Percentiles rank a stretch among this genome's conserved stretches.
These are phyloP conservation scores for Trichoderma erinaceum DNA, from an alignment of 495 filamentous ascomycete species.

Conservation along the genomic window DNA sequence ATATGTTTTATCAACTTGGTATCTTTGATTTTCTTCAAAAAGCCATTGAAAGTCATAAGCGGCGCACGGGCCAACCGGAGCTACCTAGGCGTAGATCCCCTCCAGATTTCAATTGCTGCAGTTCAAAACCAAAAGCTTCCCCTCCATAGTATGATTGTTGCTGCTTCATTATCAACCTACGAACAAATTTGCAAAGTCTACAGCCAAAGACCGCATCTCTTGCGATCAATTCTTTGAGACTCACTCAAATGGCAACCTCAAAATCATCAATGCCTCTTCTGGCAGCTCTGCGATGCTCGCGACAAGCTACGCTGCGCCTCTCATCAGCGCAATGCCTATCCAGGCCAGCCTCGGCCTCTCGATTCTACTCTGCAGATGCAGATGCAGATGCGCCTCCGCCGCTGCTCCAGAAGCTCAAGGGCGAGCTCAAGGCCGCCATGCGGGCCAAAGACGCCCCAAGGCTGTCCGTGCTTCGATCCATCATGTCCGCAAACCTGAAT, in stretches of 20 bases:
- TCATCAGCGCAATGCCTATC: background rate
- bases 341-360: slow-evolving; percentile 13
- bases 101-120: too few species aligned
- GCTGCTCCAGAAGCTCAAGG: slow-evolving; percentile 41
- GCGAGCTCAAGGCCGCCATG: slow-evolving; percentile 57
- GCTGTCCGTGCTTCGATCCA: slow-evolving; percentile 47
- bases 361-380: slow-evolving; percentile 29
- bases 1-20: too few species aligned
- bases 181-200: background rate
- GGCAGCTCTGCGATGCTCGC: background rate
- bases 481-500: slow-evolving; percentile 49
- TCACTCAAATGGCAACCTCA: background rate
- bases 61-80: too few species aligned
- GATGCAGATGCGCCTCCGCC: slow-evolving; percentile 26
- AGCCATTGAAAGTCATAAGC: too few species aligned
- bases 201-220: background rate
- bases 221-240: too few species aligned
- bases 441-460: slow-evolving; percentile 49
- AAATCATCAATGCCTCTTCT: background rate
- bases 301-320: background rate
- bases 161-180: background rate
- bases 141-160: too few species aligned
- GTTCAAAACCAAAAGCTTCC: too few species aligned
- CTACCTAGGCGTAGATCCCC: too few species aligned
- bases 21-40: too few species aligned